Evolutionary conservation across 129 eudicot species (phyloP).

Genomic region (Flaveria brownii): DNA sequence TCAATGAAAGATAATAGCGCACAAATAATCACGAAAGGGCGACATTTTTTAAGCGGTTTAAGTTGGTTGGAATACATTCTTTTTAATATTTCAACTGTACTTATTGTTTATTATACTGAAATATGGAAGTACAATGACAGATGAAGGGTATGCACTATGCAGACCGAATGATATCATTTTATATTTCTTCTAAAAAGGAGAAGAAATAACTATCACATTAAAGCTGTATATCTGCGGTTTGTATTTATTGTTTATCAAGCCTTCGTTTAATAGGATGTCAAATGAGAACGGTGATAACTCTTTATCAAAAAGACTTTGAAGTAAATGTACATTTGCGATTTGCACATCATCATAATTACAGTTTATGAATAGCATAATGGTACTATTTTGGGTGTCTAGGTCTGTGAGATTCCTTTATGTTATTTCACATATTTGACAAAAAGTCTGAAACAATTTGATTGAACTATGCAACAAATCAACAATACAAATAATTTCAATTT

Average conservation of each 20-base stretch:
- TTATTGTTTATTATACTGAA: background rate
- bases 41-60: background rate
- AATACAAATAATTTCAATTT: background rate
- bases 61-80: background rate
- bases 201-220: background rate
- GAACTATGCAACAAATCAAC: background rate
- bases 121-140: background rate
- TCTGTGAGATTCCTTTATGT: background rate
- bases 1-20: background rate
- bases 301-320: background rate
- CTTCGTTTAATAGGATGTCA: background rate
- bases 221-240: background rate
- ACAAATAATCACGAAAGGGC: background rate
- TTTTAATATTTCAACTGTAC: background rate
- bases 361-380: background rate
- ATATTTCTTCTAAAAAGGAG: background rate
- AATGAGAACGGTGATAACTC: background rate
- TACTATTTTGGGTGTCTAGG: background rate
- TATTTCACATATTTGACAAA: background rate
- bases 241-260: background rate
- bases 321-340: background rate
- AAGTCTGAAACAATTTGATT: background rate
- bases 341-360: background rate
- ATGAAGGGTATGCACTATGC: background rate
- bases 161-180: background rate